phyloP scores from a whole-genome alignment of 1,284 basidiomycete species.

The Ganoderma sp. region DNA sequence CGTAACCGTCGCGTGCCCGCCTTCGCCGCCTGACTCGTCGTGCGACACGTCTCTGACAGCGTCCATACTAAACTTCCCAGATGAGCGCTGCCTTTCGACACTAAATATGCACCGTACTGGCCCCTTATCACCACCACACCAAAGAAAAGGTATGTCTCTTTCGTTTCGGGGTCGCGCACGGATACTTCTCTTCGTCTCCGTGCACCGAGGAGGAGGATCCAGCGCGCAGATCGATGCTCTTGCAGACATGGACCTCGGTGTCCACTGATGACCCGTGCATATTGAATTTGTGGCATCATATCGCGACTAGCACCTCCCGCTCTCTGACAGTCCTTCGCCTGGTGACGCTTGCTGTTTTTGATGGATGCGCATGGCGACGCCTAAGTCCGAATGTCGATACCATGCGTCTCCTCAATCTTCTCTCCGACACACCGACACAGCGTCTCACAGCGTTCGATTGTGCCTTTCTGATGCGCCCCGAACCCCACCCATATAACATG shows the following conservation, averaged over 20 bases:
- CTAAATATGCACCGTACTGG: background rate
- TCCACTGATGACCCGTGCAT: background rate
- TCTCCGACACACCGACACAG: conserved; percentile 1
- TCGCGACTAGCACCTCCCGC: background rate
- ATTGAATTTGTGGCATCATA: background rate
- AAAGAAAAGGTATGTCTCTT: background rate
- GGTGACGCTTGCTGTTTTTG: background rate
- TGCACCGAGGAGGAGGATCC: background rate
- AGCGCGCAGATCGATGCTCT: background rate
- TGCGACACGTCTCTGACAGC: background rate
- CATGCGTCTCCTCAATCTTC: background rate
- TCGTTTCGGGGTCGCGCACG: background rate
- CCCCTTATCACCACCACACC: background rate
- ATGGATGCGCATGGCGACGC: conserved; percentile 7
- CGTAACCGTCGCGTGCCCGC: background rate
- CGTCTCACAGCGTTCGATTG: conserved; percentile 1
- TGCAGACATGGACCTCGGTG: background rate
- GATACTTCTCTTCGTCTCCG: background rate
- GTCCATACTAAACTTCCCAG: background rate
- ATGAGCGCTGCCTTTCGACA: background rate
- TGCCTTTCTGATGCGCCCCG: conserved; percentile 7
- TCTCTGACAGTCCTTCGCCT: background rate
- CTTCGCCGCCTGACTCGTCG: background rate
- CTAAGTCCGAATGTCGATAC: background rate
- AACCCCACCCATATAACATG: conserved; percentile 2